Evolutionary conservation across 2,329 filamentous ascomycete species (phyloP), one percentile per base, ranked within the genome.

Genomic region (Penicillium sp.): DNA sequence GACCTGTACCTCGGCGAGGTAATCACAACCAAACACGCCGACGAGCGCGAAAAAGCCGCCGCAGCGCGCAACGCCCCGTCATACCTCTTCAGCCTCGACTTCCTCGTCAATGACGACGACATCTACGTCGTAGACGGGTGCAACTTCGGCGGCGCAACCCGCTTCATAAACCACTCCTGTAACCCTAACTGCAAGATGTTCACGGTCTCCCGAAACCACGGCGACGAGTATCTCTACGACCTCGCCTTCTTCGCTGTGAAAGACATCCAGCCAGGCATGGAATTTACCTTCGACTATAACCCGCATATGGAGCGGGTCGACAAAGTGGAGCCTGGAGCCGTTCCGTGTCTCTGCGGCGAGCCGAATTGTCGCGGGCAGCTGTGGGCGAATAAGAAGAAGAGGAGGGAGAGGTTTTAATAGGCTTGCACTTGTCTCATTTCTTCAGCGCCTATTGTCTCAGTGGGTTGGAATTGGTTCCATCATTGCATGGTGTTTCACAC

Each of bases 91-190:
- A 69, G 68, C 2, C 69, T 82, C 0, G 80, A 82, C 57, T 80
- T 75, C 59, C 71, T 76, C 41, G 55, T 68, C 13, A 60, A 68
- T 2, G 67, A 74, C 3, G 69, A 73, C 5, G 66, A 70, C 1
- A 69, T 72, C 15, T 81, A 79, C 54, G 74, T 81, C 5, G 71
- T 83, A 0, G 81, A 83, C 54, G 80, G 80, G 0, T 73, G 74
- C 47, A 77, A 75, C 29, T 78, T 79, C 49, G 81, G 81, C 5
- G 73, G 74, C 0, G 68, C 78, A 0, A 81, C 79, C 5, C 75
- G 81, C 0, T 83, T 82, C 60, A 81, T 82, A 66, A 83, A 83
- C 51, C 81, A 83, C 61, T 82, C 79, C 0, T 83, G 81, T 69
- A 76, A 78, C 21, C 80, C 81, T 0, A 84, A 83, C 55, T 81